Conservation (phyloP, 108 stramenopile genomes). For the Pseudonitzschia pungens region DNA sequence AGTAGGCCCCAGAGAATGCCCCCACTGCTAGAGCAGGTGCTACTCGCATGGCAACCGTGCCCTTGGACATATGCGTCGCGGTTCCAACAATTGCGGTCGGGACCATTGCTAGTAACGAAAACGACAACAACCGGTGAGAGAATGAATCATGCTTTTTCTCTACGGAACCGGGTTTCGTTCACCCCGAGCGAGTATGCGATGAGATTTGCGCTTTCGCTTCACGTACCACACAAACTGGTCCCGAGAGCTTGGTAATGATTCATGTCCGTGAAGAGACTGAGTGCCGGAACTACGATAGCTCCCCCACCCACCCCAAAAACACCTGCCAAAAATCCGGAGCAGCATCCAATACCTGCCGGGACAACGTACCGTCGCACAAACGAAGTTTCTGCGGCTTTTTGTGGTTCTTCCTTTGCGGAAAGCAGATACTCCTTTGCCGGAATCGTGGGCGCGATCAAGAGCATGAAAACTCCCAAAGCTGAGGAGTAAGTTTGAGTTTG, state of each 20-base stretch:
- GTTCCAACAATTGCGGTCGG: constrained; percentile 64
- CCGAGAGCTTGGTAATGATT: constrained; percentile 88
- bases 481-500: neutral
- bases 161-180: neutral
- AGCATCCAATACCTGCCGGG: constrained; percentile 50
- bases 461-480: constrained; percentile 83
- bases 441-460: constrained; percentile 81
- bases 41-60: constrained; percentile 73
- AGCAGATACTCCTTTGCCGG: constrained; percentile 65
- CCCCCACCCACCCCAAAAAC: constrained; percentile 94
- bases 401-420: constrained; percentile 12
- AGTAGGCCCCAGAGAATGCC: constrained; percentile 77
- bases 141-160: neutral
- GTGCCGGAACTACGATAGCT: constrained; percentile 83
- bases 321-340: constrained; percentile 76
- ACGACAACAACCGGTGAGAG: neutral
- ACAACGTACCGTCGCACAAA: constrained; percentile 36
- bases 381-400: neutral
- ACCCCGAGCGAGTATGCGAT: neutral
- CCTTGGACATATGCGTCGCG: constrained; percentile 63
- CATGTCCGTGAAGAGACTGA: constrained; percentile 73
- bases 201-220: neutral
- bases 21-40: constrained; percentile 67
- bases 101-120: neutral
- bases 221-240: constrained; percentile 54